Evolutionary conservation across 768 basidiomycete species (phyloP), one percentile per base, ranked within the genome.

Genomic region (Podaxis sp.): DNA sequence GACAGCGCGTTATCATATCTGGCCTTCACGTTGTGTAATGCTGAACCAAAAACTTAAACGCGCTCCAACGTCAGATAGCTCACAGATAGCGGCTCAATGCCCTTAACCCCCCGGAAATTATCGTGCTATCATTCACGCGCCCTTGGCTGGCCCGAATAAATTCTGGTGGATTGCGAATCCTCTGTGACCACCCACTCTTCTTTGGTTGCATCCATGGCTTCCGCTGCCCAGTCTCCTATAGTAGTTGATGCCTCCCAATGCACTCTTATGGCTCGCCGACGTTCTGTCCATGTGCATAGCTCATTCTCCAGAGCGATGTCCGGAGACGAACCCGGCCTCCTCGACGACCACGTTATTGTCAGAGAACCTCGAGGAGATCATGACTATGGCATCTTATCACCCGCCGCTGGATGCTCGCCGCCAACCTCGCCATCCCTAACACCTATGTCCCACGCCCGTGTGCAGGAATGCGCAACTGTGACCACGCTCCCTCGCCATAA

Each of bases 381-480:
- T 26, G 24, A 9, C 22, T 19, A 40, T 19, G 19, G 8, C 8
- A 30, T 44, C 40, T 24, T 22, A 17, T 19, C 42, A 9, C 24
- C 38, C 38, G 12, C 26, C 28, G 5, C 39, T 24, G 26, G 22
- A 15, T 40, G 6, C 22, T 22, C 38, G 22, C 40, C 26, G 17
- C 56, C 57, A 12, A 22, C 46, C 26, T 48, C 44, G 15, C 28
- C 40, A 28, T 9, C 57, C 13, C 2, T 49, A 46, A 49, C 57
- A 48, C 65, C 73, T 22, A 65, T 75, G 49, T 69, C 70, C 15
- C 67, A 71, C 64, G 75, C 72, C 1, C 77, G 75, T 63, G 66
- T 76, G 17, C 70, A 75, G 30, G 72, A 74, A 57, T 68, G 76
- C 56, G 66, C 73, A 4, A 72, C 73, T 12, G 75, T 72, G 62